Percentiles rank a stretch among this genome's conserved stretches.
These are phyloP conservation scores for Poteriospumella lacustris DNA, from an alignment of 108 stramenopile species.

Conservation along the genomic window DNA sequence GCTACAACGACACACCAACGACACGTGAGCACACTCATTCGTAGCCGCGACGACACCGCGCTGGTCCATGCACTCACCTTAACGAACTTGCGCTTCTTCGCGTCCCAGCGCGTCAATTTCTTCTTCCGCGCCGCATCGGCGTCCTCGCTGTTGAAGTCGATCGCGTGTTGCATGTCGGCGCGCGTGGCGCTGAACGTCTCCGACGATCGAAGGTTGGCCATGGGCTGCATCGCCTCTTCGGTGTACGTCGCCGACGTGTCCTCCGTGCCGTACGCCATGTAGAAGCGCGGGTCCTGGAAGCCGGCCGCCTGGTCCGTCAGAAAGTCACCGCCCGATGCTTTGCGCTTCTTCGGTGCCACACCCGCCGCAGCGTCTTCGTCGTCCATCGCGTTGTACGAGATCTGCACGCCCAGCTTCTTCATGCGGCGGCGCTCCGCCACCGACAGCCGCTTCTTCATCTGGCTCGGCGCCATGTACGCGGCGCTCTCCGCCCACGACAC, in stretches of 20 bases:
- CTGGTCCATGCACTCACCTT: not conserved
- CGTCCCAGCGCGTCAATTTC: conserved; percentile 12
- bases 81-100: conserved; percentile 26
- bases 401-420: conserved; percentile 63
- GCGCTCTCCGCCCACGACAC: conserved; percentile 32
- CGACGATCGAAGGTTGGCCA: not conserved
- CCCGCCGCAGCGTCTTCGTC: too few species aligned
- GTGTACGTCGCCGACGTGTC: not conserved
- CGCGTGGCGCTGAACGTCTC: not conserved
- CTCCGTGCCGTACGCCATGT: conserved; percentile 25
- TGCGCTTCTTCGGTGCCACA: too few species aligned
- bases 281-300: not conserved
- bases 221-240: conserved; percentile 25
- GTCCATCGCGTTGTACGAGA: too few species aligned
- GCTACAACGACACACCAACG: not conserved
- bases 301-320: not conserved
- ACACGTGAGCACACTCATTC: not conserved
- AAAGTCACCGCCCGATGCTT: not conserved
- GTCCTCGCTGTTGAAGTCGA: too few species aligned
- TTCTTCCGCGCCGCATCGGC: conserved; percentile 10
- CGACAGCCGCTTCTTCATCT: conserved; percentile 79
- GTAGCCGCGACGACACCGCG: not conserved
- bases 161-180: too few species aligned
- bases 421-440: conserved; percentile 78
- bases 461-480: too few species aligned